Evolutionary conservation across 1,139 yeast species (phyloP).

Genomic region (Magnusiomyces fungicola): DNA sequence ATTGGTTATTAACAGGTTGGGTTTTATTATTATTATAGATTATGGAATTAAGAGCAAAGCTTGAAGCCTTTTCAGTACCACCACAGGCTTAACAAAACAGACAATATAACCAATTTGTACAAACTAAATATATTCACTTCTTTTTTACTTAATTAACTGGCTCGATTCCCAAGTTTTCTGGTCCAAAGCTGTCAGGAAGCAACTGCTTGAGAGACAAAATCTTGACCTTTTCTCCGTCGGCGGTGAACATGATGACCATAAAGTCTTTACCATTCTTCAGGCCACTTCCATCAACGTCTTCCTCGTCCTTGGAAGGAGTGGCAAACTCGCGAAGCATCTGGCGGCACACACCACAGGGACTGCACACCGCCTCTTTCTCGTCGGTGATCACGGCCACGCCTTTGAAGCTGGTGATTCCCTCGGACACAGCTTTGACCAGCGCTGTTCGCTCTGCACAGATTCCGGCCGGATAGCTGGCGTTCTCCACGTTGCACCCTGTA

Average conservation of each 20-base stretch:
- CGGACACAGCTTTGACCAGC: constrained; percentile 47
- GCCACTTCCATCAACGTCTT: background rate
- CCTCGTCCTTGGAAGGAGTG: constrained; percentile 6
- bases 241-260: constrained; percentile 29
- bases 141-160: background rate
- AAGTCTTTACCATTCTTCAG: constrained; percentile 14
- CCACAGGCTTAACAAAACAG: background rate
- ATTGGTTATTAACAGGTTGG: background rate
- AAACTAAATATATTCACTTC: background rate
- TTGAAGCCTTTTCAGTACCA: background rate
- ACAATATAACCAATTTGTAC: background rate
- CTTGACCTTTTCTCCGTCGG: constrained; percentile 23
- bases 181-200: constrained; percentile 83
- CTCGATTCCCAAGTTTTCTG: constrained; percentile 46
- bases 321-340: constrained; percentile 78
- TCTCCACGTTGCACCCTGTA: constrained; percentile 84
- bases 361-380: constrained; percentile 43
- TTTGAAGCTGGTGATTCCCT: constrained; percentile 33
- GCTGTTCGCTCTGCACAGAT: constrained; percentile 91
- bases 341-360: constrained; percentile 94
- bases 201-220: constrained; percentile 49
- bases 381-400: constrained; percentile 73
- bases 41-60: background rate
- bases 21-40: background rate
- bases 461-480: constrained; percentile 83